Conservation (phyloP, 441 rosid genomes). For the Gossypium gossypioides region DNA sequence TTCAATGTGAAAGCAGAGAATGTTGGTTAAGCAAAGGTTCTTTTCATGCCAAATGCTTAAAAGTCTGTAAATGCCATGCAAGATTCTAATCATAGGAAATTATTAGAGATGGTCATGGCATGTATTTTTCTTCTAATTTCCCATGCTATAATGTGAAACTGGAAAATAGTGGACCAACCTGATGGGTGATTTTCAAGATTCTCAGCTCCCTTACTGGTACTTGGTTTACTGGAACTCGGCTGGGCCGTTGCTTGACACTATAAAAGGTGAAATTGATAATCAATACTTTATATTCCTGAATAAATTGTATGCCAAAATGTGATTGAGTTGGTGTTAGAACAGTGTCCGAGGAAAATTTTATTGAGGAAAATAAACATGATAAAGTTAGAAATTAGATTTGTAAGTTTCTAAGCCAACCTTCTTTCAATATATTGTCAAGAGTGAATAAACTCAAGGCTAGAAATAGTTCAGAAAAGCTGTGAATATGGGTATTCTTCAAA, state of each 20-base stretch:
- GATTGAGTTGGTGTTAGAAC: not conserved
- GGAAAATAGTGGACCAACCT: constrained; percentile 29
- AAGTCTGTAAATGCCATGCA: not conserved
- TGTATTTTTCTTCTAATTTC: not conserved
- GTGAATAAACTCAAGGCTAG: not conserved
- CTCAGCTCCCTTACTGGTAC: constrained; percentile 37
- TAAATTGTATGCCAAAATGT: not conserved
- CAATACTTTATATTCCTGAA: not conserved
- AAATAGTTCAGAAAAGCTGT: not conserved
- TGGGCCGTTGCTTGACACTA: constrained; percentile 46
- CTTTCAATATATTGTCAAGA: not conserved
- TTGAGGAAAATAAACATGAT: not conserved
- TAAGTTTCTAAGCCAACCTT: not conserved
- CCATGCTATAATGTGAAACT: not conserved
- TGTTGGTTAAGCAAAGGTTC: not conserved
- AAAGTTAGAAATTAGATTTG: not conserved
- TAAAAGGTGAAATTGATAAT: not conserved
- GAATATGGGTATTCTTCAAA: not conserved
- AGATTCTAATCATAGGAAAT: not conserved
- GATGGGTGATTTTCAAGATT: constrained; percentile 34
- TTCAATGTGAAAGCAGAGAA: not conserved
- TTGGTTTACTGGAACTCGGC: constrained; percentile 30
- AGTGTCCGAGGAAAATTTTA: not conserved
- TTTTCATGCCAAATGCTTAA: not conserved
- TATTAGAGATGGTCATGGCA: not conserved